A percentile compares a stretch with the other conserved stretches of the same genome.
Conservation (phyloP, 495 filamentous ascomycete genomes). For the Hypoxylon perforatum region DNA sequence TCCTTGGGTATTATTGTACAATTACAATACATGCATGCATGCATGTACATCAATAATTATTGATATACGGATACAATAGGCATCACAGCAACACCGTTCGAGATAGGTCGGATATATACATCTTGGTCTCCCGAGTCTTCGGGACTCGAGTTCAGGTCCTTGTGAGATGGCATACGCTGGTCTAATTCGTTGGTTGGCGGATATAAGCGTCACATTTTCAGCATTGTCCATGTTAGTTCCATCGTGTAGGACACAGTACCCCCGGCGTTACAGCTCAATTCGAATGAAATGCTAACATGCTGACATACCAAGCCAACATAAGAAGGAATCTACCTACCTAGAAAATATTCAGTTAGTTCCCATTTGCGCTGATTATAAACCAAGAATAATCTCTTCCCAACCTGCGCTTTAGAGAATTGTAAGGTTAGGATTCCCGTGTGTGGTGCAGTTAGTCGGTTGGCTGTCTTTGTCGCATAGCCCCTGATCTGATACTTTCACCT, state of each 20-base stretch:
- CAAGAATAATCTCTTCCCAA: conserved; percentile 4
- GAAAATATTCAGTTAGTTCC: not conserved
- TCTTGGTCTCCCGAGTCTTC: too few species aligned
- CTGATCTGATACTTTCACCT: conserved; percentile 13
- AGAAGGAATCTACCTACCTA: not conserved
- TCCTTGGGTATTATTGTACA: too few species aligned
- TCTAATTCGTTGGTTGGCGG: not conserved
- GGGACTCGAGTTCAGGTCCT: conserved; percentile 1
- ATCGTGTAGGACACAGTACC: not conserved
- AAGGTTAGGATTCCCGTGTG: conserved; percentile 9
- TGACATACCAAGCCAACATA: not conserved
- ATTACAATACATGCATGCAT: too few species aligned
- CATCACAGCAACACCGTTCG: not conserved
- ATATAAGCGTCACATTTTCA: too few species aligned
- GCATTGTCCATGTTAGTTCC: too few species aligned
- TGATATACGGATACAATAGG: not conserved
- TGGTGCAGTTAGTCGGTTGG: not conserved
- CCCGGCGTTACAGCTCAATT: not conserved
- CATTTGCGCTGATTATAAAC: not conserved
- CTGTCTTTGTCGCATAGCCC: conserved; percentile 10
- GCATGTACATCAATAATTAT: not conserved
- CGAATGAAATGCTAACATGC: not conserved
- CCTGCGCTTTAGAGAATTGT: conserved; percentile 1
- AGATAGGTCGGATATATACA: not conserved
- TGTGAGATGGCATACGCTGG: conserved; percentile 1